phyloP scores from a whole-genome alignment of 768 basidiomycete genomes.

The Hemileccinum impolitum region DNA sequence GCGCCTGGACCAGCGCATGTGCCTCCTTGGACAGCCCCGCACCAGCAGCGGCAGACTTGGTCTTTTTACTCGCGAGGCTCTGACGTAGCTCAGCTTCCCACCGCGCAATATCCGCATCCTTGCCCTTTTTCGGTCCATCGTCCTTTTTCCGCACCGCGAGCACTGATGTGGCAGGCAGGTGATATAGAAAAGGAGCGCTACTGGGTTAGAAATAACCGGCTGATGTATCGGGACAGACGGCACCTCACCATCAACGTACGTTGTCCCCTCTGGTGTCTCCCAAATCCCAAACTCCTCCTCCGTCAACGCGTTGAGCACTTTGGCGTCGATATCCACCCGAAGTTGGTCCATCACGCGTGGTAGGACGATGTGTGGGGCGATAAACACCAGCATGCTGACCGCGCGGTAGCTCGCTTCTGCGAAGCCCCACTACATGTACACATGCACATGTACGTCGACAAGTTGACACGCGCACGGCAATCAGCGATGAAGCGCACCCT shows the following conservation, averaged over 20 bases:
- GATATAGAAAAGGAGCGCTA: neutral
- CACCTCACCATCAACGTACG: constrained; percentile 77
- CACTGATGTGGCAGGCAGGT: constrained; percentile 38
- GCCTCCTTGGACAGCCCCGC: constrained; percentile 78
- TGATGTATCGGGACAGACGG: too few relatives aligned
- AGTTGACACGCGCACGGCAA: too few relatives aligned
- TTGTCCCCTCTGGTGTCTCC: constrained; percentile 78
- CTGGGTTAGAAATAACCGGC: too few relatives aligned
- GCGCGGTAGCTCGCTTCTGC: constrained; percentile 71
- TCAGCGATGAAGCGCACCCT: too few relatives aligned
- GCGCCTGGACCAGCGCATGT: constrained; percentile 76
- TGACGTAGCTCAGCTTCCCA: constrained; percentile 96
- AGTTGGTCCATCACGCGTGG: constrained; percentile 70
- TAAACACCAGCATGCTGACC: constrained; percentile 73
- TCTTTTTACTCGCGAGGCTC: constrained; percentile 76
- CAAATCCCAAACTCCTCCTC: constrained; percentile 79
- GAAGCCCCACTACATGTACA: constrained; percentile 40
- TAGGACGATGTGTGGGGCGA: constrained; percentile 66
- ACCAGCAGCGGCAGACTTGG: constrained; percentile 39
- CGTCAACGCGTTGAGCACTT: constrained; percentile 58
- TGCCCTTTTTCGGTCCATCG: constrained; percentile 64
- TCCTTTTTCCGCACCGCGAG: constrained; percentile 56
- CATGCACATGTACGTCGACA: too few relatives aligned
- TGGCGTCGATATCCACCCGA: constrained; percentile 58
- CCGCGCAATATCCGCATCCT: constrained; percentile 83